Base-by-base conservation (phyloP, 306 rosid genomes). In the Medicago arabica region DNA sequence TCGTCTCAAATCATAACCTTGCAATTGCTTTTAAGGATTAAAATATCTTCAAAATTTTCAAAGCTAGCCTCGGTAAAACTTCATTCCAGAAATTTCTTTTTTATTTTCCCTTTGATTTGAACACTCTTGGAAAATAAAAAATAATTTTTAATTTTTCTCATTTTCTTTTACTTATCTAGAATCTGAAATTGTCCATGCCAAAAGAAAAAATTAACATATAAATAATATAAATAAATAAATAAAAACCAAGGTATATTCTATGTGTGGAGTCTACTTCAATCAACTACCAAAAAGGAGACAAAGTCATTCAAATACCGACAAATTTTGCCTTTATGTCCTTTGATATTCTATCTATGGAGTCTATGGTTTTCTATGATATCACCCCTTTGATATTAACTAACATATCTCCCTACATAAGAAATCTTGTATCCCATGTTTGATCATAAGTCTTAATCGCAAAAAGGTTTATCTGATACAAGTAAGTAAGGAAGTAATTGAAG, bases 361-460 rank as follows among this genome's bases (percentile, higher is more conserved):
- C n/a, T n/a, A n/a, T n/a, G n/a, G 7, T 53, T 70, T 76, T 76
- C 34, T 69, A 38, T 75, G 72, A 61, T 28, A 60, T 61, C 11
- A 69, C 2, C 41, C 65, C 84, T 61, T 76, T 63, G 74, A 49
- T 71, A 55, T 70, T 54, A 77, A 71, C 25, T 43, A 81, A 47
- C 73, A 51, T 50, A 53, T 76, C 25, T 21, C 19, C 53, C 8
- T 49, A 18, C 2, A 6, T 41, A 69, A 61, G 34, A 11, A 47
- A 53, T 55, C 72, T 63, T 65, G 31, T 17, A 21, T 21, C 23
- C 57, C 34, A n/a, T n/a, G 6, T 61, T 74, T 74, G 14, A 51
- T 78, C 47, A 41, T 12, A 58, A 65, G 76, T 67, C 79, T 49
- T 72, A 28, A 72, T 67, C 87, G 41, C 44, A 50, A 65, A 79